Base-by-base conservation (phyloP, 2,329 filamentous ascomycete species). In the Aspergillus pseudotamarii region DNA sequence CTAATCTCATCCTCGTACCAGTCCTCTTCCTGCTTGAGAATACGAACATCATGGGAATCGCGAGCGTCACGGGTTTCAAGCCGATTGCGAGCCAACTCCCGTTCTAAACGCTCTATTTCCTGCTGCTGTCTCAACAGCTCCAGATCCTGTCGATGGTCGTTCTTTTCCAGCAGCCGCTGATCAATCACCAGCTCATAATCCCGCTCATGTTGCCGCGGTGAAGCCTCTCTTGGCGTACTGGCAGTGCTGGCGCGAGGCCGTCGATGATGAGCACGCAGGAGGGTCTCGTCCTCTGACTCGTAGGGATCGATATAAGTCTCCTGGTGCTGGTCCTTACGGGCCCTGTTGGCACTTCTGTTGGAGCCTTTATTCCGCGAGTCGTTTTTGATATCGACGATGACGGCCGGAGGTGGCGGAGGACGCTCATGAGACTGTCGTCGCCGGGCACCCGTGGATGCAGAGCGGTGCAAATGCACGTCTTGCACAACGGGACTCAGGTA, bases 11-110 rank as follows among this genome's bases (percentile, higher is more conserved):
- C 73, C 76, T 82, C 68, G 73, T 80, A 68, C 73, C 76, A 68
- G 63, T 82, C 78, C 14, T 84, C 81, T 59, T 81, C 77, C 57
- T 81, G 69, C 43, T 68, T 74, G 26, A 74, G 65, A 50, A 73
- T 61, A 28, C 74, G 73, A 36, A 67, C 61, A 12, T 76, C 71
- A 16, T 69, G 66, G 16, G 38, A 14, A 21, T 57, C 55, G 6
- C 55, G 55, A 12, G 23, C 55, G n/a, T 53, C 46, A 51, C 57
- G 57, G 14, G 61, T 41, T 34, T 67, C 66, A 23, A 72, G 65
- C 10, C 69, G 72, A 57, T 70, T 64, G 34, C 68, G 72, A 41
- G 71, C 69, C 41, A 78, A 68, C 51, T 78, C 65, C 5, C 74
- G 71, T 68, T 78, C 74, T 60, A 79, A 53, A 6, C 73, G 68